A percentile compares a stretch with the other conserved stretches of the same genome.
phyloP scores from a whole-genome alignment of 495 filamentous ascomycete species.

The Aspergillus kassunensis region DNA sequence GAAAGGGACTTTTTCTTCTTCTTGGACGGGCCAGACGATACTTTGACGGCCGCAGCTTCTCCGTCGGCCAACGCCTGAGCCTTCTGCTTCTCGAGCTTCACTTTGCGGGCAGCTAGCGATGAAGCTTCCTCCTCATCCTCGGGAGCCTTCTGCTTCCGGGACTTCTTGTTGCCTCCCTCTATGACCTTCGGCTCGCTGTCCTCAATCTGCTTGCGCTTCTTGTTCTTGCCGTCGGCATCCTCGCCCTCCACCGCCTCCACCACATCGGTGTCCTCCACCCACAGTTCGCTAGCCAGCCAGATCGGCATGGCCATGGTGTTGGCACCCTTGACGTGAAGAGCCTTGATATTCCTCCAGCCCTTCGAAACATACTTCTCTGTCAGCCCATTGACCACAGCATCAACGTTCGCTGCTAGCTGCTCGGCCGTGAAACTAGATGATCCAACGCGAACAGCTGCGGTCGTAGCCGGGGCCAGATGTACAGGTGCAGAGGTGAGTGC shows the following conservation, averaged over 20 bases:
- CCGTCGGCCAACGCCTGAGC: slow-evolving; percentile 43
- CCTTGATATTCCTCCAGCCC: slow-evolving; percentile 78
- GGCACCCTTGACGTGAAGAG: slow-evolving; percentile 83
- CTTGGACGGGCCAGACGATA: slow-evolving; percentile 28
- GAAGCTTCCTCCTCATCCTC: slow-evolving; percentile 47
- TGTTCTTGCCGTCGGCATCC: slow-evolving; percentile 47
- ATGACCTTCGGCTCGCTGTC: slow-evolving; percentile 58
- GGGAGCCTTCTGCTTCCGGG: slow-evolving; percentile 41
- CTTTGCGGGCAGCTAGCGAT: slow-evolving; percentile 53
- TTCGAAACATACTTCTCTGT: slow-evolving; percentile 74
- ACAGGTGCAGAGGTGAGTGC: slow-evolving; percentile 68
- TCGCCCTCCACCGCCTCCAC: slow-evolving; percentile 53
- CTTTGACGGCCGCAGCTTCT: slow-evolving; percentile 15
- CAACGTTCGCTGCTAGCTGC: slow-evolving; percentile 74
- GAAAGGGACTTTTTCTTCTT: slow-evolving; percentile 45
- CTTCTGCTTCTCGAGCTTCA: slow-evolving; percentile 54
- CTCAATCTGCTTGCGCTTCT: slow-evolving; percentile 59
- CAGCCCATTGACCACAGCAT: slow-evolving; percentile 62
- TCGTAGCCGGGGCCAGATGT: slow-evolving; percentile 63
- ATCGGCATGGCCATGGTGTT: slow-evolving; percentile 83
- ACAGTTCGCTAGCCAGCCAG: slow-evolving; percentile 87
- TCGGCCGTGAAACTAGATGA: slow-evolving; percentile 67
- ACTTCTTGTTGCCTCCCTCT: slow-evolving; percentile 52
- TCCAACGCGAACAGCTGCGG: slow-evolving; percentile 66
- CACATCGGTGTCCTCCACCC: slow-evolving; percentile 77